A percentile compares a stretch with the other conserved stretches of the same genome.
phyloP scores from a whole-genome alignment of 2,329 filamentous ascomycete genomes.

The Hypocrella siamensis region DNA sequence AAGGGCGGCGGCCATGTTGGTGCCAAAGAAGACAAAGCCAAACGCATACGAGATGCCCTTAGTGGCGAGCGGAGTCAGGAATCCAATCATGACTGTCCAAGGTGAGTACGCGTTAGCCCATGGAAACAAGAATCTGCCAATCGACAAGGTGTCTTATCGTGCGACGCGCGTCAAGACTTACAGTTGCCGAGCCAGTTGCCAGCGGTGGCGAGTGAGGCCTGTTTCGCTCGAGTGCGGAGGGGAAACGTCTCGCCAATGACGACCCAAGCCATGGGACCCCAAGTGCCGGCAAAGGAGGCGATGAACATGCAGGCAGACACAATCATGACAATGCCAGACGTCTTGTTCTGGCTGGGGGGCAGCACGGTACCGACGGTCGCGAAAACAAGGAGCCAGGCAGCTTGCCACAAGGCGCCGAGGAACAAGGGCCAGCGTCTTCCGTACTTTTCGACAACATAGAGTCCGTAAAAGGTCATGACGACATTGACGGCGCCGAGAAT shows the following conservation, averaged over 20 bases:
- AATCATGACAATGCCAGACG: slow-evolving; percentile 52
- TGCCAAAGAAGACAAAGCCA: slow-evolving; percentile 50
- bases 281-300: slow-evolving; percentile 51
- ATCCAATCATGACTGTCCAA: slow-evolving; percentile 40
- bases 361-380: slow-evolving; percentile 36
- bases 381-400: slow-evolving; percentile 48
- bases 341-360: slow-evolving; percentile 23
- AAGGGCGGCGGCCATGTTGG: slow-evolving; percentile 40
- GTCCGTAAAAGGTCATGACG: slow-evolving; percentile 46
- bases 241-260: slow-evolving; percentile 53
- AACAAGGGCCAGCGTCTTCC: slow-evolving; percentile 55
- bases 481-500: slow-evolving; percentile 57
- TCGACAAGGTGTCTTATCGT: slow-evolving; percentile 6
- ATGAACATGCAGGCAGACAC: slow-evolving; percentile 63
- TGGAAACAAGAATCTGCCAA: background rate
- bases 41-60: slow-evolving; percentile 44
- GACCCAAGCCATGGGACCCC: slow-evolving; percentile 56
- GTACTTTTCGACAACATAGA: slow-evolving; percentile 53
- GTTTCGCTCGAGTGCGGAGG: slow-evolving; percentile 36
- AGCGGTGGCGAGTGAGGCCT: slow-evolving; percentile 37
- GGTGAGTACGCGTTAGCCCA: too few relatives aligned
- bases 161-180: slow-evolving; percentile 8
- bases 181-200: slow-evolving; percentile 46
- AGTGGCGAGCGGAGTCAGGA: slow-evolving; percentile 53
- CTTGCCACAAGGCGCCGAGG: slow-evolving; percentile 51